Evolutionary conservation across 768 basidiomycete species (phyloP).

Genomic region (Agaricus blazei): DNA sequence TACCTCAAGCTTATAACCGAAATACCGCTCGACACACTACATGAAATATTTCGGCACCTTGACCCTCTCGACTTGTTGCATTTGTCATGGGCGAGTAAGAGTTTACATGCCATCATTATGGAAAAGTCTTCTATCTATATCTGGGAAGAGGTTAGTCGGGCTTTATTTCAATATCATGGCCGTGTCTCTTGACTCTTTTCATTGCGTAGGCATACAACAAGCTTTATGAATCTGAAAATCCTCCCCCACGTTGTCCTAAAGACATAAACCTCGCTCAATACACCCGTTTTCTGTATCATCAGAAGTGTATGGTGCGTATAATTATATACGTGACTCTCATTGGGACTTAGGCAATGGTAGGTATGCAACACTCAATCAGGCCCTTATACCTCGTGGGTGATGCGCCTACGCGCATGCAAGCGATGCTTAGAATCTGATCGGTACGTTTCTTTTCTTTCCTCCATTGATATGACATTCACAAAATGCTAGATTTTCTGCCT

Average conservation of each 20-base stretch:
- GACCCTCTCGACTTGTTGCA: conserved; percentile 34
- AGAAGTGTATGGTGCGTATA: not conserved
- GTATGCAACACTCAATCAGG: not conserved
- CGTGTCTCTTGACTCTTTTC: too few species aligned
- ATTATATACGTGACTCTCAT: not conserved
- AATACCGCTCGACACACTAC: conserved; percentile 28
- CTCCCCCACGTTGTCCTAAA: not conserved
- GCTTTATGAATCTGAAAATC: not conserved
- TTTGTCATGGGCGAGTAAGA: conserved; percentile 31
- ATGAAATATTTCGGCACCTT: conserved; percentile 34
- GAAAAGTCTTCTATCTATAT: conserved; percentile 14
- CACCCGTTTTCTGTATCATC: not conserved
- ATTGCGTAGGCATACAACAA: not conserved
- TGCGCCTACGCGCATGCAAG: not conserved
- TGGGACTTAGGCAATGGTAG: not conserved
- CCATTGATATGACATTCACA: not conserved
- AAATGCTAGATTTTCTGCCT: not conserved
- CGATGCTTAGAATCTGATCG: not conserved
- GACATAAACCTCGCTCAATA: conserved; percentile 3
- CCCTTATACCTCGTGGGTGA: not conserved
- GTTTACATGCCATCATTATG: conserved; percentile 27
- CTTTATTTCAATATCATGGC: not conserved
- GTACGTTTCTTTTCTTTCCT: not conserved
- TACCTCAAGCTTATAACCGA: conserved; percentile 22
- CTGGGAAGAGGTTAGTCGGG: conserved; percentile 26